Evolutionary conservation across 176 grass and related monocot species (phyloP), one percentile per base, ranked within the genome.

Genomic region (Zizania latifolia): DNA sequence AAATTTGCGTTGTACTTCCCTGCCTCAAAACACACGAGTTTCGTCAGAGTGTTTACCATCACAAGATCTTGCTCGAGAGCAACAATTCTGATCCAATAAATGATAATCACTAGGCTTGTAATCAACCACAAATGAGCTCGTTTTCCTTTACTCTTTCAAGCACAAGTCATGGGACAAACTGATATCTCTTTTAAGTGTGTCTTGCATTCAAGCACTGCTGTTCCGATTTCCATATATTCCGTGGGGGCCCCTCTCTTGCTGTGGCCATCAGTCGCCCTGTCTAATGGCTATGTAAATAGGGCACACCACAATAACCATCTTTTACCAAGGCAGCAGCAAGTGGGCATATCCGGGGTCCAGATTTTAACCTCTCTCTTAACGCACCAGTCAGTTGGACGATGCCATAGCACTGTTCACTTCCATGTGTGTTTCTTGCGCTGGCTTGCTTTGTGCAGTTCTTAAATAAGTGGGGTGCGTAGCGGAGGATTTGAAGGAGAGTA

Each of bases 401-500:
- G 62, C 63, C 57, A 76, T 38, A 53, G 32, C 55, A 6, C 32
- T 55, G 13, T 5, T 81, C 64, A 62, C 40, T 75, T 64, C 21
- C 77, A 43, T 76, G 35, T 0, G 57, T 75, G 31, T 62, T 62
- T 60, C 39, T 50, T 70, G 0, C 19, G 62, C 59, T 1, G 38
- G 76, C 24, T 71, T 54, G 66, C 28, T 22, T 57, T 72, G 15
- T 26, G 28, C 68, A 74, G 22, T 62, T 74, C 44, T 65, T 78
- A 50, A 65, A 27, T 51, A 55, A 29, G 36, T 27, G 43, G 33
- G 32, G 74, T 58, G 21, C 41, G 16, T n/a, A 33, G 17, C 10
- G 57, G 78, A 62, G 68, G 41, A 37, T 81, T 81, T 72, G 7
- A 73, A 62, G 56, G 31, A 72, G 37, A 67, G 19, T 44, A 75